Conservation (phyloP, 129 eudicot species). For the Pseudognaphalium luteoalbum region DNA sequence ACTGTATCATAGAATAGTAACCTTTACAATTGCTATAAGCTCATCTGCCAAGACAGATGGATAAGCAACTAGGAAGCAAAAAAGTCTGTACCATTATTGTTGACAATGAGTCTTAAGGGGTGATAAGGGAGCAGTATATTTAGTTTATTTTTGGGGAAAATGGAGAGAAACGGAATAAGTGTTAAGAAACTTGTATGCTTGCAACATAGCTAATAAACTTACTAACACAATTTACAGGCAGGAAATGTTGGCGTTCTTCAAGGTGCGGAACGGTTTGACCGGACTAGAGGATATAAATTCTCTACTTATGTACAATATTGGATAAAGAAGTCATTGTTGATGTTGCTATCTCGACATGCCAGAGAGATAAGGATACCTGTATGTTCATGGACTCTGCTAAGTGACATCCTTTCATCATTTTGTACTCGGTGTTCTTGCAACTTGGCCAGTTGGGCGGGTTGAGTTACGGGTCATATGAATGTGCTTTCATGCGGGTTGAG, state of each 20-base stretch:
- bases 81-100: not conserved
- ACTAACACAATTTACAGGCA: constrained; percentile 49
- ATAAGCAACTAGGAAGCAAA: not conserved
- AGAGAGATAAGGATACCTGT: constrained; percentile 89
- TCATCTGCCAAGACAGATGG: too few relatives aligned
- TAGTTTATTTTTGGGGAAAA: not conserved
- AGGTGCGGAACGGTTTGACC: constrained; percentile 95
- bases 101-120: not conserved
- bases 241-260: constrained; percentile 79
- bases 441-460: not conserved
- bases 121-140: too few relatives aligned
- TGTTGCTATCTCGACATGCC: constrained; percentile 58
- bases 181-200: not conserved
- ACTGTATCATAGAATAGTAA: not conserved
- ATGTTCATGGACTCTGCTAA: constrained; percentile 23
- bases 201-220: not conserved
- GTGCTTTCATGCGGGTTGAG: not conserved
- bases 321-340: constrained; percentile 74
- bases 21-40: not conserved
- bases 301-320: constrained; percentile 95
- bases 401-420: not conserved
- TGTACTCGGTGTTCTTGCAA: not conserved
- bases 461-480: not conserved
- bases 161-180: not conserved
- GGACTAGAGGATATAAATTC: constrained; percentile 71